Conservation (phyloP, 2,329 filamentous ascomycete species). For the Cladorrhinum sp. region DNA sequence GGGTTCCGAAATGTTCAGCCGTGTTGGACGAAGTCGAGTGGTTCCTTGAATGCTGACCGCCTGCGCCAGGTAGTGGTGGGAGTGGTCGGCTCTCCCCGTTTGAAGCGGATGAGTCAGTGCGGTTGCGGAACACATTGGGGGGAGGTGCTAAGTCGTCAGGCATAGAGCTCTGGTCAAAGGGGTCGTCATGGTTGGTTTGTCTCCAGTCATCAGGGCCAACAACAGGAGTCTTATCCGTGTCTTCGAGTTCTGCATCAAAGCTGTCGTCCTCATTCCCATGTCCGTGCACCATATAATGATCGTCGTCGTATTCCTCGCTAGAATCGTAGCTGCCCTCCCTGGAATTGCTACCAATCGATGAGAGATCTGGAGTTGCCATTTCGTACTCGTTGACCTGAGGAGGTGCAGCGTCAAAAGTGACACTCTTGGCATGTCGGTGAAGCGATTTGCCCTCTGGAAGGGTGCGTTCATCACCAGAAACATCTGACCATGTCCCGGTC, state of each 20-base stretch:
- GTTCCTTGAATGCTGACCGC: constrained; percentile 35
- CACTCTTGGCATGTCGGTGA: constrained; percentile 88
- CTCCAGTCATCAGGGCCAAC: constrained; percentile 97
- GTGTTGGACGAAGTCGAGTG: constrained; percentile 38
- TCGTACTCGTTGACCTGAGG: constrained; percentile 97
- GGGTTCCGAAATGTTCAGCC: constrained; percentile 48
- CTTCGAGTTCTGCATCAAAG: constrained; percentile 92
- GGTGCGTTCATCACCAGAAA: constrained; percentile 55
- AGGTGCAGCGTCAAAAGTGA: constrained; percentile 91
- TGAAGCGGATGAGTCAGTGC: constrained; percentile 71
- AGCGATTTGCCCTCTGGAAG: constrained; percentile 64
- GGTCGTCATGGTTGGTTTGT: constrained; percentile 65
- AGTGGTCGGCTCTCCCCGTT: constrained; percentile 81
- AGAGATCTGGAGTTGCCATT: constrained; percentile 95
- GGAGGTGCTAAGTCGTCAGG: constrained; percentile 50
- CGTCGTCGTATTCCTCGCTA: constrained; percentile 67
- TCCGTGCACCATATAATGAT: constrained; percentile 51
- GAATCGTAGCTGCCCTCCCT: constrained; percentile 92
- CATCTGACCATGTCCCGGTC: constrained; percentile 65
- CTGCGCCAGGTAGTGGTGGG: constrained; percentile 74
- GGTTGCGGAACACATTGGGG: constrained; percentile 54
- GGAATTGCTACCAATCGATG: constrained; percentile 83
- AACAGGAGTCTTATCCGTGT: constrained; percentile 94
- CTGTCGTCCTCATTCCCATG: constrained; percentile 73
- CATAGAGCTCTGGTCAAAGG: constrained; percentile 69